Conservation (phyloP, 805 yeast species). For the Metschnikowia sp. region DNA sequence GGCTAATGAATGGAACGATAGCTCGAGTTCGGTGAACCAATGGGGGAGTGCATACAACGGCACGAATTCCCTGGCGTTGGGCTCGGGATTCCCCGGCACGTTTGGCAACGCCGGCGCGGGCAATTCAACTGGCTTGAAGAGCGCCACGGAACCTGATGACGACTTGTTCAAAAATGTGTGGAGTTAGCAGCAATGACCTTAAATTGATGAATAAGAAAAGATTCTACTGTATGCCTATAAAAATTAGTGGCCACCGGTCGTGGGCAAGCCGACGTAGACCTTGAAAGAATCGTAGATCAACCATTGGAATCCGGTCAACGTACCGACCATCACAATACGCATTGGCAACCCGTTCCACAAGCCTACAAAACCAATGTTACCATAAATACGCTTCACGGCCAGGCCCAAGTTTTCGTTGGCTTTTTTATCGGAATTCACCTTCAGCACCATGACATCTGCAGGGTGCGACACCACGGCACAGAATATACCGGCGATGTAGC, state of each 20-base stretch:
- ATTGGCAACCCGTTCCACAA: slow-evolving; percentile 94
- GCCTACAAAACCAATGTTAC: slow-evolving; percentile 81
- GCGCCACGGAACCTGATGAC: slow-evolving; percentile 43
- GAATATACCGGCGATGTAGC: slow-evolving; percentile 95
- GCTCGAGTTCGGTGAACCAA: slow-evolving; percentile 14
- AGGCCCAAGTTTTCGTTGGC: slow-evolving; percentile 62
- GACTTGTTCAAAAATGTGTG: slow-evolving; percentile 70
- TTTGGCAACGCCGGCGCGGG: slow-evolving; percentile 3
- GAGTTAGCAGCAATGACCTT: slow-evolving; percentile 30
- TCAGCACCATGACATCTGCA: slow-evolving; percentile 98
- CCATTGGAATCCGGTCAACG: slow-evolving; percentile 97
- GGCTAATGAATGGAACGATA: slow-evolving; percentile 37
- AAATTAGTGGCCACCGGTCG: slow-evolving; percentile 62
- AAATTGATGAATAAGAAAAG: not conserved
- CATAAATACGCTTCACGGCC: slow-evolving; percentile 73
- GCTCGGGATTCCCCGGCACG: slow-evolving; percentile 10
- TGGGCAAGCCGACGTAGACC: slow-evolving; percentile 91
- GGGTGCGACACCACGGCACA: slow-evolving; percentile 97
- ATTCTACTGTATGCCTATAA: not conserved
- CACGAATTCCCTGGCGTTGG: slow-evolving; percentile 4
- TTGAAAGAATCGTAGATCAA: slow-evolving; percentile 93
- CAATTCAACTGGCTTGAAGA: slow-evolving; percentile 4
- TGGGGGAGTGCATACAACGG: slow-evolving; percentile 13
- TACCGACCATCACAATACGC: slow-evolving; percentile 96
- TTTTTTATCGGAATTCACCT: slow-evolving; percentile 71